phyloP scores from a whole-genome alignment of 2,329 filamentous ascomycete genomes.

The Boeremia exigua region DNA sequence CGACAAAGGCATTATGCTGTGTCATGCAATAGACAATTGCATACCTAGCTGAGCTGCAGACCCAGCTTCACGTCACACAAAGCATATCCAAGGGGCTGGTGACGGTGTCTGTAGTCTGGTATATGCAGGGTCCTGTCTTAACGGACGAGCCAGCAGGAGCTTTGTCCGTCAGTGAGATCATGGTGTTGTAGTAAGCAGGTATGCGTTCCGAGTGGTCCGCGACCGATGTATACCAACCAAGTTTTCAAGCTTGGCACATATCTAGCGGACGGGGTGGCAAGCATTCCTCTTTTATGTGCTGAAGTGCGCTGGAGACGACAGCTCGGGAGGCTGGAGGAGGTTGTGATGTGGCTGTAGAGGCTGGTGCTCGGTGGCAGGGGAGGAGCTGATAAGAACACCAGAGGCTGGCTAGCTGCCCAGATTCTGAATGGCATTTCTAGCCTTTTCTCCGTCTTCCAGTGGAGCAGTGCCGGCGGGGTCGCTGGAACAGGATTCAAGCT shows the following conservation, averaged over 20 bases:
- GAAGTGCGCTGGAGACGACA: conserved; percentile 1
- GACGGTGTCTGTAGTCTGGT: neutral
- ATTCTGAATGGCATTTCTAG: conserved; percentile 10
- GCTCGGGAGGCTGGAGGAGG: conserved; percentile 8
- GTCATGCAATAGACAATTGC: conserved; percentile 1
- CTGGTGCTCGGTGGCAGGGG: conserved; percentile 5
- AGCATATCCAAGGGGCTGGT: conserved; percentile 2
- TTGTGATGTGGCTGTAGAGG: neutral
- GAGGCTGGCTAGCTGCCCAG: conserved; percentile 14
- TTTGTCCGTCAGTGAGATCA: conserved; percentile 12
- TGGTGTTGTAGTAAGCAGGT: conserved; percentile 7
- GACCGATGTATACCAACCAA: neutral
- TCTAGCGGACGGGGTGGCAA: conserved; percentile 4
- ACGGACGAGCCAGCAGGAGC: neutral
- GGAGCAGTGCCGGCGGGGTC: conserved; percentile 1
- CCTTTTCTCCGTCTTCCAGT: neutral
- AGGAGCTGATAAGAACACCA: conserved; percentile 8
- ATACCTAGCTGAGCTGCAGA: conserved; percentile 8
- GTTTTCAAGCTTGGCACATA: conserved; percentile 7
- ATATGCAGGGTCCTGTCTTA: conserved; percentile 11
- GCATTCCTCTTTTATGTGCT: neutral
- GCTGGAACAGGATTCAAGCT: conserved; percentile 10
- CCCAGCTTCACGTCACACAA: conserved; percentile 10
- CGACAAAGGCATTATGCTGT: neutral
- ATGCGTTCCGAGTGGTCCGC: conserved; percentile 4